These are phyloP conservation scores for Neonectria faginata DNA, from an alignment of 2,329 filamentous ascomycete genomes.

Conservation along the genomic window DNA sequence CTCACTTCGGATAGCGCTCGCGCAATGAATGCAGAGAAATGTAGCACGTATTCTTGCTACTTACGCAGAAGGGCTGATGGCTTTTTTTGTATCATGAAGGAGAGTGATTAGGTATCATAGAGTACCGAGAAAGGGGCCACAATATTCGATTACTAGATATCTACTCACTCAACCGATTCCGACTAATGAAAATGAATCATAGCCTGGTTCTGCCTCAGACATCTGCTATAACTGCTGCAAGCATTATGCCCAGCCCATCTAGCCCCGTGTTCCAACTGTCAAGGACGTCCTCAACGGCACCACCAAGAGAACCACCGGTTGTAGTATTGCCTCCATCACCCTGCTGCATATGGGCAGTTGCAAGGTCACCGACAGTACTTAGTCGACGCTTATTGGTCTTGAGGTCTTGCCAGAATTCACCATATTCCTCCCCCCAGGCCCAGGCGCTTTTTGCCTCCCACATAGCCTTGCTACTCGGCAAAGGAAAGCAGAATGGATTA, in stretches of 20 bases:
- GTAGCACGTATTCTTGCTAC: neutral
- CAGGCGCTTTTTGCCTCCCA: slow-evolving; percentile 7
- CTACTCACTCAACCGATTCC: no score
- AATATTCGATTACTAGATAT: neutral
- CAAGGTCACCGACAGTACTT: slow-evolving; percentile 3
- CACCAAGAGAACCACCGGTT: neutral
- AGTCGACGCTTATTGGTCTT: neutral
- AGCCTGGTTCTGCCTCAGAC: neutral
- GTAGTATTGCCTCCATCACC: no score
- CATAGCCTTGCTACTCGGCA: slow-evolving; percentile 1
- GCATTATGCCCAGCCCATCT: slow-evolving; percentile 13
- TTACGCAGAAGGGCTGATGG: no score
- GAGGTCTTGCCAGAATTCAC: neutral
- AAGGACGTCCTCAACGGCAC: neutral
- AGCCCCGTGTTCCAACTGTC: slow-evolving; percentile 7
- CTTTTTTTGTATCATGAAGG: neutral
- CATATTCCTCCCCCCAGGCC: slow-evolving; percentile 9
- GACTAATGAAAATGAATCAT: no score
- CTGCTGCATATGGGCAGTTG: neutral
- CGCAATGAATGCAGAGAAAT: neutral
- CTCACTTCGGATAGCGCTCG: neutral
- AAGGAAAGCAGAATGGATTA: neutral
- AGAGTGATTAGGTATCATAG: neutral
- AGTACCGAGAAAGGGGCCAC: neutral
- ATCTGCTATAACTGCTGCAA: slow-evolving; percentile 8